A percentile compares a stretch with the other conserved stretches of the same genome.
Conservation (phyloP, 192 early-diverging fungal species). For the Umbelopsis isabellina region DNA sequence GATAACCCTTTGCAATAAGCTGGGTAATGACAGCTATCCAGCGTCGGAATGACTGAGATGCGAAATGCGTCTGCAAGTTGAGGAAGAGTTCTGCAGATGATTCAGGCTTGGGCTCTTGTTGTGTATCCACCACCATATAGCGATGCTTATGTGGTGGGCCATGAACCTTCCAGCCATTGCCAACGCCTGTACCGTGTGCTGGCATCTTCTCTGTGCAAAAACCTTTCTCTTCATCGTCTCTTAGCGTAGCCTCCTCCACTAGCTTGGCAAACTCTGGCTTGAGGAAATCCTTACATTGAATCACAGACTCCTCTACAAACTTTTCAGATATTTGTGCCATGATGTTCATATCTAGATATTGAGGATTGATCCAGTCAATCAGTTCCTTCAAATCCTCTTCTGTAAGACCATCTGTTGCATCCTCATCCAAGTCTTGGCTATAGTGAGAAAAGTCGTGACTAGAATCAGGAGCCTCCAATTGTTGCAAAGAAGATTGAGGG, state of each 20-base stretch:
- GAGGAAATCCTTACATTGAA: conserved; percentile 68
- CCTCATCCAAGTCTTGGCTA: conserved; percentile 23
- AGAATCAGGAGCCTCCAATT: conserved; percentile 45
- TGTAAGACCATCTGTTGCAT: conserved; percentile 38
- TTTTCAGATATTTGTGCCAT: conserved; percentile 59
- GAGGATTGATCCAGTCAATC: conserved; percentile 61
- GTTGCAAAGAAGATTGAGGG: conserved; percentile 61
- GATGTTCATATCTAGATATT: conserved; percentile 57
- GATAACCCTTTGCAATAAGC: conserved; percentile 42
- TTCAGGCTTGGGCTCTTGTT: conserved; percentile 14
- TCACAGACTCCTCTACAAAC: conserved; percentile 69
- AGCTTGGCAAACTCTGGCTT: conserved; percentile 42
- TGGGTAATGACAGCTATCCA: conserved; percentile 63
- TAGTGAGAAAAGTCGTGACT: conserved; percentile 42
- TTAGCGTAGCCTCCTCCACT: conserved; percentile 39
- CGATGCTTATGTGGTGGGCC: conserved; percentile 73
- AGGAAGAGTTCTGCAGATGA: conserved; percentile 39
- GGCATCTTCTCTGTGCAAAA: conserved; percentile 42
- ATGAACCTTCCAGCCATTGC: conserved; percentile 57
- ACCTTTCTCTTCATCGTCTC: conserved; percentile 54
- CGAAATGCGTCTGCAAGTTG: conserved; percentile 53
- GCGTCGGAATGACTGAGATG: conserved; percentile 58
- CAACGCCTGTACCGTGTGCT: conserved; percentile 63
- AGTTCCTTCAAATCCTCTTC: conserved; percentile 54
- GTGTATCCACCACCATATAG: conserved; percentile 50